Conservation (phyloP, 1,139 yeast species). For the Yamadazyma siamensis region DNA sequence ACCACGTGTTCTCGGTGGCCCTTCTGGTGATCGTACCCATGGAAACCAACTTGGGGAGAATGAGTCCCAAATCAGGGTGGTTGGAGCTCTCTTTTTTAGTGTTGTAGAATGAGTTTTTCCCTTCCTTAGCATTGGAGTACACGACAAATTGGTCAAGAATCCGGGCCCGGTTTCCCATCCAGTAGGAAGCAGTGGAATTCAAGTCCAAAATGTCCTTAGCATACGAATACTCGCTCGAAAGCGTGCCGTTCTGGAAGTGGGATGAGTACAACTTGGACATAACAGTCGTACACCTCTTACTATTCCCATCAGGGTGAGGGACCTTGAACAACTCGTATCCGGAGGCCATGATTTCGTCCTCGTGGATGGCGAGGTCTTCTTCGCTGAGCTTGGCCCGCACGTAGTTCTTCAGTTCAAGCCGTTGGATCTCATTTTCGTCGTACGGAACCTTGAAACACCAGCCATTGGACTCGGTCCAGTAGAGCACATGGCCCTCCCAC, state of each 20-base stretch:
- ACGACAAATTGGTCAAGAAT: slow-evolving; percentile 85
- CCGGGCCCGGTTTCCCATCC: slow-evolving; percentile 89
- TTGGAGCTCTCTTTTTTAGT: slow-evolving; percentile 21
- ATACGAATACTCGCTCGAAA: slow-evolving; percentile 67
- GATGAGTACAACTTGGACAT: slow-evolving; percentile 73
- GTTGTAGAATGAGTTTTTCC: slow-evolving; percentile 24
- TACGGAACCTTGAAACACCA: slow-evolving; percentile 79
- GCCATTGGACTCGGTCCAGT: slow-evolving; percentile 78
- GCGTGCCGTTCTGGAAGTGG: slow-evolving; percentile 68
- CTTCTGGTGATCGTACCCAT: slow-evolving; percentile 98
- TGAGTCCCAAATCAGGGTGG: slow-evolving; percentile 55
- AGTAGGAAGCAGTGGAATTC: slow-evolving; percentile 81
- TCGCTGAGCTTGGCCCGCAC: slow-evolving; percentile 32
- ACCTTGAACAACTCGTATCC: slow-evolving; percentile 54
- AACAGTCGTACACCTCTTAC: slow-evolving; percentile 70
- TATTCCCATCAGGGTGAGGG: slow-evolving; percentile 90
- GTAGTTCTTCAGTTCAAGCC: slow-evolving; percentile 53
- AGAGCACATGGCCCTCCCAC: slow-evolving; percentile 83
- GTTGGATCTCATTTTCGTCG: slow-evolving; percentile 30
- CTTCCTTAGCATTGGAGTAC: slow-evolving; percentile 26
- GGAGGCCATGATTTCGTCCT: slow-evolving; percentile 11
- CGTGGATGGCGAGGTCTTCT: slow-evolving; percentile 20
- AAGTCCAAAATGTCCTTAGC: slow-evolving; percentile 77
- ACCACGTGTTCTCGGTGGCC: slow-evolving; percentile 97
- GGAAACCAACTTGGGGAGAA: slow-evolving; percentile 76